These are phyloP conservation scores for Prosopis cineraria DNA, from an alignment of 306 rosid species.

Conservation along the genomic window DNA sequence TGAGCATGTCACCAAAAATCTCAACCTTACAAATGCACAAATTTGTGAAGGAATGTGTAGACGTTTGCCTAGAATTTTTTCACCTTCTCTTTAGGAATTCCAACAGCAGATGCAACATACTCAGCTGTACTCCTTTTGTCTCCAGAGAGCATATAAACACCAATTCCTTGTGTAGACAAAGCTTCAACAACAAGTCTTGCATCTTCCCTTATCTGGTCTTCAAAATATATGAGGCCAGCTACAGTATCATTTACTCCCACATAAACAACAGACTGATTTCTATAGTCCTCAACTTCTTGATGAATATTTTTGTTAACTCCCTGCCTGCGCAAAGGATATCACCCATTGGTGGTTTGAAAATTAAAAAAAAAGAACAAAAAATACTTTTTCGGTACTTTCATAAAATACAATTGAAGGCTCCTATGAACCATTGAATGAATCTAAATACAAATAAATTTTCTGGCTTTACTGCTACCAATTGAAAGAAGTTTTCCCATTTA, in stretches of 20 bases:
- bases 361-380: background rate
- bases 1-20: constrained; percentile 1
- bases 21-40: constrained; percentile 3
- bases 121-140: constrained; percentile 86
- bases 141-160: constrained; percentile 86
- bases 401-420: constrained; percentile 12
- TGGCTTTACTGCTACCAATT: background rate
- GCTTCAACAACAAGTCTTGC: constrained; percentile 66
- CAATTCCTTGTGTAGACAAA: constrained; percentile 70
- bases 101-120: constrained; percentile 86
- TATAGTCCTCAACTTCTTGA: constrained; percentile 54
- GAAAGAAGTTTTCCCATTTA: background rate
- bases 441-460: constrained; percentile 23
- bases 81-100: constrained; percentile 86
- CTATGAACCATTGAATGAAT: constrained; percentile 3
- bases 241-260: constrained; percentile 76
- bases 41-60: constrained; percentile 14
- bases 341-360: constrained; percentile 23
- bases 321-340: constrained; percentile 54
- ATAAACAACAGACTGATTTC: constrained; percentile 75
- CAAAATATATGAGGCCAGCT: constrained; percentile 78
- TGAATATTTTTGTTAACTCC: constrained; percentile 56
- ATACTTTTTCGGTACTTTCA: background rate
- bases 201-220: constrained; percentile 92
- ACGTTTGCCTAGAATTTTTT: constrained; percentile 26